A percentile compares a stretch with the other conserved stretches of the same genome.
Evolutionary conservation across 2,329 filamentous ascomycete genomes (phyloP).

Genomic region (Penicillium glabrum): DNA sequence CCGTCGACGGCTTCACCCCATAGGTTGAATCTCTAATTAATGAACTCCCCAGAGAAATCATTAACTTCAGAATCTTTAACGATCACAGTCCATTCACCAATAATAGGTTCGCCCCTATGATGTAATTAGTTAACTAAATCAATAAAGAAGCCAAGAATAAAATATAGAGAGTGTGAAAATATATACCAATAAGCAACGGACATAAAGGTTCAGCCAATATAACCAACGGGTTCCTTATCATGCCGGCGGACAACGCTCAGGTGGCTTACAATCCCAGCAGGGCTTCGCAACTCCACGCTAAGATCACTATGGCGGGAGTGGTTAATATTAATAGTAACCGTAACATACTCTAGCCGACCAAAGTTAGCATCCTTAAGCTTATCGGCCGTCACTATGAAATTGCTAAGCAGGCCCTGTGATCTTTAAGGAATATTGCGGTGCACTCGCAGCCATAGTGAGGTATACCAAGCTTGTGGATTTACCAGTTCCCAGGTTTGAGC

Average conservation of each 20-base stretch:
- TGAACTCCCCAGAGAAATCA: conserved; percentile 71
- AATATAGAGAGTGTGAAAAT: neutral
- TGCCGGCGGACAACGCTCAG: conserved; percentile 72
- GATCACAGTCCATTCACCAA: conserved; percentile 88
- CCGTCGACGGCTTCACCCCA: conserved; percentile 88
- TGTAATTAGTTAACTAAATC: conserved; percentile 33
- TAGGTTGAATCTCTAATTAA: conserved; percentile 90
- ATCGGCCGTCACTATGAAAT: conserved; percentile 77
- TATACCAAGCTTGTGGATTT: conserved; percentile 94
- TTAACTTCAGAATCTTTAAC: conserved; percentile 84
- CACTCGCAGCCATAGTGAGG: conserved; percentile 90
- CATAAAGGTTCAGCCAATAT: conserved; percentile 98
- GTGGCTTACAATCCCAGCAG: conserved; percentile 76
- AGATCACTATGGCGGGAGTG: conserved; percentile 87
- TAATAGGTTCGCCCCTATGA: conserved; percentile 76
- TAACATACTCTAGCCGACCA: conserved; percentile 87
- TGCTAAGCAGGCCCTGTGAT: conserved; percentile 71
- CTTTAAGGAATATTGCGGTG: conserved; percentile 84
- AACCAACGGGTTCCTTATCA: conserved; percentile 69
- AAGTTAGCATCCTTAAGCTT: conserved; percentile 82
- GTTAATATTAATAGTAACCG: conserved; percentile 93
- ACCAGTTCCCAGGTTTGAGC: conserved; percentile 84
- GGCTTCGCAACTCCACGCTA: conserved; percentile 87
- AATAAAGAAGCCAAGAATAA: no score
- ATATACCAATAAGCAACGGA: conserved; percentile 90